Evolutionary conservation across 257 asterid genomes (phyloP), one percentile per base, ranked within the genome.

Genomic region (Capsicum chinense): DNA sequence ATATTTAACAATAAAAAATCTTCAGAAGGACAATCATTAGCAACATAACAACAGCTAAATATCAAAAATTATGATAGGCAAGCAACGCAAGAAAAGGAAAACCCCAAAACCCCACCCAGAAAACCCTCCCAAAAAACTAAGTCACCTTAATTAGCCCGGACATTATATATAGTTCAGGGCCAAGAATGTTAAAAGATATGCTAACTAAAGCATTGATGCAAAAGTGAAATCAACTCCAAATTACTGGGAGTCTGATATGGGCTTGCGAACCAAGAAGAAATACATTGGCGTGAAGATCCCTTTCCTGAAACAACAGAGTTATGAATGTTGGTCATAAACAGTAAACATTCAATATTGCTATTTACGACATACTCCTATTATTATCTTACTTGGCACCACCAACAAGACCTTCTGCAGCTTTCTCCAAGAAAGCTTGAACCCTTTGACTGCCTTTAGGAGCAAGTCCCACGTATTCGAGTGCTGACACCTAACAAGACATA

Each of bases 381-480:
- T 35, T 13, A 64, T 68, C 98, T 93, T 91, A 95, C 99, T 92
- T 94, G 79, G 90, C 99, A 37, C 98, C 99, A 35, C 88, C 95
- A 56, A 97, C 95, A 81, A 97, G 98, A 81, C 99, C 99, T 87
- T 97, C 98, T 56, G 98, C 98, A 68, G 98, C 99, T 89, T 97
- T 95, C 91, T 97, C 99, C 84, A 97, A 88, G 97, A 97, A 95
- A 89, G 92, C 93, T 86, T 94, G 98, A 88, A 96, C 99, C 87
- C 99, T 90, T 89, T 92, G 97, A 79, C 99, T 96, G 87, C 99
- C 99, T 86, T 89, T 89, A 0, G 99, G 99, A 26, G 99, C 99
- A 81, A 96, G 73, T 58, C 98, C 98, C 2, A 92, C 69, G 37
- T 89, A 92, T 88, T 96, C 99, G 5, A 96, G 91, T 67, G 89